phyloP scores from a whole-genome alignment of 257 asterid genomes.

The Ehretia macrophylla region DNA sequence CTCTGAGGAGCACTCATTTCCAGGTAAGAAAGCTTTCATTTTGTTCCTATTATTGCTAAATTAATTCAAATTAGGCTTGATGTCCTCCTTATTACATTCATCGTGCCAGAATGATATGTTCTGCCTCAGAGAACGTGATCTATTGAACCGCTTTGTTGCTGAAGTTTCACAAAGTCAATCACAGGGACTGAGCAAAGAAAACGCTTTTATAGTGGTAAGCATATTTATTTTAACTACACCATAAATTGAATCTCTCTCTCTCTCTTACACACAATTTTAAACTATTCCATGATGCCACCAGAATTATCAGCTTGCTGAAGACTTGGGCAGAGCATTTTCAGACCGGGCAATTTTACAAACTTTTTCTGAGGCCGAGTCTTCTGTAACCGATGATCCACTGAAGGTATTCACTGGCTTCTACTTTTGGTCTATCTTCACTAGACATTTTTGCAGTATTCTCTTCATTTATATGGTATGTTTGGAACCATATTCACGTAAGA shows the following conservation, averaged over 20 bases:
- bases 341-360: slow-evolving; percentile 72
- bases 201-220: slow-evolving; percentile 58
- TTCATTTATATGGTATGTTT: too few species aligned
- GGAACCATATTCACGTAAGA: too few species aligned
- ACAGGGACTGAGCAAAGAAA: slow-evolving; percentile 77
- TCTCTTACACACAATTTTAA: slow-evolving; percentile 2
- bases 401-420: slow-evolving; percentile 40
- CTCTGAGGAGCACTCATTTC: slow-evolving; percentile 48
- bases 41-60: slow-evolving; percentile 8
- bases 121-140: slow-evolving; percentile 88
- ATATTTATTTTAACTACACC: not conserved
- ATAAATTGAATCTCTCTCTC: not conserved
- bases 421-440: not conserved
- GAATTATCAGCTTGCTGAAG: slow-evolving; percentile 96
- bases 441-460: too few species aligned
- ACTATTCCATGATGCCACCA: slow-evolving; percentile 25
- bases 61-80: slow-evolving; percentile 2
- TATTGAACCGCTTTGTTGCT: slow-evolving; percentile 67
- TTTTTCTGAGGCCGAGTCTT: slow-evolving; percentile 65
- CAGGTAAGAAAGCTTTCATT: slow-evolving; percentile 50
- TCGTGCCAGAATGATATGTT: slow-evolving; percentile 58
- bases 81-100: slow-evolving; percentile 8
- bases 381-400: slow-evolving; percentile 41
- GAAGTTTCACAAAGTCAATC: slow-evolving; percentile 64
- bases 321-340: slow-evolving; percentile 82